phyloP scores from a whole-genome alignment of 1,284 basidiomycete genomes.

The Austropuccinia psidii region DNA sequence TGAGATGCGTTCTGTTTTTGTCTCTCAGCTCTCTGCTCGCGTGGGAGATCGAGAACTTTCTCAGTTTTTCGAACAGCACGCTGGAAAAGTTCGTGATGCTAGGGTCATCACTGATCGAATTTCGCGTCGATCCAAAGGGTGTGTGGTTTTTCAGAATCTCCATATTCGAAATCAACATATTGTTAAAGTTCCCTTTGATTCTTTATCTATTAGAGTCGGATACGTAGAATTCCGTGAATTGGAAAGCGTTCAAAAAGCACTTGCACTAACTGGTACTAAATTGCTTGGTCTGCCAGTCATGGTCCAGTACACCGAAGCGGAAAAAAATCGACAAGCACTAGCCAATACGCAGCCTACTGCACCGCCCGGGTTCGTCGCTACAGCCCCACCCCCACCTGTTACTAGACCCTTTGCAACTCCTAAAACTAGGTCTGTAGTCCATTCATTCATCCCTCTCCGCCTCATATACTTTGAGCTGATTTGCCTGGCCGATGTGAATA shows the following conservation, averaged over 20 bases:
- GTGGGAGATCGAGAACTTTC: slow-evolving; percentile 92
- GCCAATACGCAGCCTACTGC: slow-evolving; percentile 39
- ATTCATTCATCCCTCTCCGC: slow-evolving; percentile 67
- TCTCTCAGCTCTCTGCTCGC: slow-evolving; percentile 90
- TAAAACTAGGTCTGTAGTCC: slow-evolving; percentile 54
- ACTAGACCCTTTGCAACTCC: slow-evolving; percentile 39
- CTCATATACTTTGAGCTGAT: slow-evolving; percentile 56
- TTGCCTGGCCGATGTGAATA: slow-evolving; percentile 39
- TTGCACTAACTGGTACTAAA: slow-evolving; percentile 79
- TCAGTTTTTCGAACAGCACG: slow-evolving; percentile 96
- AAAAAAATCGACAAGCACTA: slow-evolving; percentile 66
- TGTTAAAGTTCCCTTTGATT: not conserved
- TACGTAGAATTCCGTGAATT: slow-evolving; percentile 91
- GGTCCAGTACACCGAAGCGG: slow-evolving; percentile 91
- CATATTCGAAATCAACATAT: not conserved
- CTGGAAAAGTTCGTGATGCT: slow-evolving; percentile 84
- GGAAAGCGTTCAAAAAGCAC: slow-evolving; percentile 81
- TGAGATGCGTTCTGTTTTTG: slow-evolving; percentile 94
- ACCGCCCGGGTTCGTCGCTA: slow-evolving; percentile 52
- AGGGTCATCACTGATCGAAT: slow-evolving; percentile 88
- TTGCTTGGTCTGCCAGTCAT: slow-evolving; percentile 97
- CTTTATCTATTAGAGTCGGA: slow-evolving; percentile 59
- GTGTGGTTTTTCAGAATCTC: slow-evolving; percentile 44
- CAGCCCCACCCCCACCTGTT: slow-evolving; percentile 36
- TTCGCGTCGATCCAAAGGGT: slow-evolving; percentile 93